These are phyloP conservation scores for Abrus pulchellus DNA, from an alignment of 306 rosid genomes.

Conservation along the genomic window DNA sequence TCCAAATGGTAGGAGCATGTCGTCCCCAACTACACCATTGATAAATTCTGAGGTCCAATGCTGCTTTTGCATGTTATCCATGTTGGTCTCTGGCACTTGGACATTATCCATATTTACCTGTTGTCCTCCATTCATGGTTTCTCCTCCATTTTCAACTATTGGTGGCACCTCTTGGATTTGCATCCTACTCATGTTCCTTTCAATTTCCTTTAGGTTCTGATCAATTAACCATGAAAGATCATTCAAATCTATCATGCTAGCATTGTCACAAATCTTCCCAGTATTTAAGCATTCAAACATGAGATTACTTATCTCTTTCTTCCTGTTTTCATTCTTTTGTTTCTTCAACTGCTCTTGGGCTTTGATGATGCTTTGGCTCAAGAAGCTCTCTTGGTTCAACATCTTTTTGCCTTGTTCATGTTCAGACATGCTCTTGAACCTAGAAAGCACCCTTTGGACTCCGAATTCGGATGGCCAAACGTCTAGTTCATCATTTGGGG, in stretches of 20 bases:
- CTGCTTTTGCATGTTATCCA: background rate
- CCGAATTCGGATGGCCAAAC: constrained; percentile 35
- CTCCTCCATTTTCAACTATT: background rate
- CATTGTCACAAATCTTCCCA: background rate
- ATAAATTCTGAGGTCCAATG: background rate
- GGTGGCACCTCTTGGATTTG: background rate
- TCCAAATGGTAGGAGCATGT: background rate
- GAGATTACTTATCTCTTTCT: constrained; percentile 1
- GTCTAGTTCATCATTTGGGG: constrained; percentile 25
- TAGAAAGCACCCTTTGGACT: background rate
- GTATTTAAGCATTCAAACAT: constrained; percentile 8
- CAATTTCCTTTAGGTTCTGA: background rate
- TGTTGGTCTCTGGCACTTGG: background rate
- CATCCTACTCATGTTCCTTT: background rate
- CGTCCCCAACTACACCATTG: background rate
- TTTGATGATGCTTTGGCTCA: constrained; percentile 2
- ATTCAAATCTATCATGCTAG: background rate
- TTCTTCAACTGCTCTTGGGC: constrained; percentile 1
- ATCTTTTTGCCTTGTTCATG: constrained; percentile 33
- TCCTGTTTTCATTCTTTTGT: background rate
- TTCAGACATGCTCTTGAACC: background rate
- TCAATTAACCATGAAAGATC: constrained; percentile 18
- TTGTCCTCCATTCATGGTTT: background rate
- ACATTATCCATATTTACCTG: background rate
- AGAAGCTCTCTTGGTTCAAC: constrained; percentile 37